These are phyloP conservation scores for Racocetra persica DNA, from an alignment of 371 early-diverging fungal species.

Conservation along the genomic window DNA sequence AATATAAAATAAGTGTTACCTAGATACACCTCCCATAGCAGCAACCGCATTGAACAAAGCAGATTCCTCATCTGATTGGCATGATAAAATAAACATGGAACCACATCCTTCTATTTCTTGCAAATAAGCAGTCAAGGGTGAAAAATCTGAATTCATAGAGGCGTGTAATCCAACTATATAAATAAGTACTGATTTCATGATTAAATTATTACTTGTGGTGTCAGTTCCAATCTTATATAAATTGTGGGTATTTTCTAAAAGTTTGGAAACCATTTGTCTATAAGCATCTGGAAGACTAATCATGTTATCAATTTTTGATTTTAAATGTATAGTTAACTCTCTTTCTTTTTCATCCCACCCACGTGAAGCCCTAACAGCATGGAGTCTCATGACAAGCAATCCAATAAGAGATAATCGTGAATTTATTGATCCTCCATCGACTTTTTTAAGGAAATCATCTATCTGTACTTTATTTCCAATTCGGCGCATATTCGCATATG, in stretches of 20 bases:
- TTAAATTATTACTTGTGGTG: background rate
- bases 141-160: background rate
- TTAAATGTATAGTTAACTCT: background rate
- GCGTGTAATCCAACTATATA: constrained; percentile 25
- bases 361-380: constrained; percentile 19
- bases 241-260: background rate
- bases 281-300: background rate
- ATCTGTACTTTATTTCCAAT: no score
- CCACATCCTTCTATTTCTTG: background rate
- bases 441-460: no score
- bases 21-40: background rate
- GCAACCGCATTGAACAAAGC: constrained; percentile 21
- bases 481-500: no score
- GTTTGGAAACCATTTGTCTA: background rate
- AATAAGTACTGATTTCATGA: constrained; percentile 23
- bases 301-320: background rate
- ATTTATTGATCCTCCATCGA: background rate
- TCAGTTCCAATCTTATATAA: background rate
- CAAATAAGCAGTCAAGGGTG: constrained; percentile 12
- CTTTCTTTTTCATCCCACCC: constrained; percentile 16
- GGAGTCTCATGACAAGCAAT: background rate
- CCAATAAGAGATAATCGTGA: constrained; percentile 25
- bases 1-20: no score
- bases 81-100: background rate
- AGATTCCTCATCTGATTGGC: constrained; percentile 29